Percentiles rank a stretch among this genome's conserved stretches.
These are phyloP conservation scores for Penicillium griseofulvum DNA, from an alignment of 2,329 filamentous ascomycete species.

Conservation along the genomic window DNA sequence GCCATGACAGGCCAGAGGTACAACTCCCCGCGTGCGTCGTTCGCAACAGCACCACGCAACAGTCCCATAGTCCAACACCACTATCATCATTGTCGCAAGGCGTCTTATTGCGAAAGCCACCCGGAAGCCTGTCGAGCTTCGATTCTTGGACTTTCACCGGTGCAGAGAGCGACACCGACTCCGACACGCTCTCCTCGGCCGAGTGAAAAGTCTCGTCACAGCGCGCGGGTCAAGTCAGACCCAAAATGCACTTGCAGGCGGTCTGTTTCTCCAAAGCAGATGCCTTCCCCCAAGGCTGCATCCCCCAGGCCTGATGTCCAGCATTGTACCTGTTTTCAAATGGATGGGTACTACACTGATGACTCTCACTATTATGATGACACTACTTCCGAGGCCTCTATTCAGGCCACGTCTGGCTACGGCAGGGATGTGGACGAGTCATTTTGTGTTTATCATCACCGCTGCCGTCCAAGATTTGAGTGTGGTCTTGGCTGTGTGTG, in stretches of 20 bases:
- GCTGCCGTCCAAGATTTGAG: slow-evolving; percentile 5
- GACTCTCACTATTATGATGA: background rate
- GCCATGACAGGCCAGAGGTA: background rate
- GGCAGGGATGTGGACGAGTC: background rate
- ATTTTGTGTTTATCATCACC: slow-evolving; percentile 1
- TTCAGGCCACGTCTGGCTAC: background rate
- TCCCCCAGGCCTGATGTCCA: background rate
- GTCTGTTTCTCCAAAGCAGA: background rate
- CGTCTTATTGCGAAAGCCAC: background rate
- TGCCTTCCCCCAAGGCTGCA: background rate
- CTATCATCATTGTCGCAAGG: slow-evolving; percentile 1
- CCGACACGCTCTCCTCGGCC: background rate
- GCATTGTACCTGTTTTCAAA: background rate
- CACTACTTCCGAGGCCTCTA: background rate
- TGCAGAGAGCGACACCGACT: background rate
- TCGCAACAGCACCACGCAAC: background rate
- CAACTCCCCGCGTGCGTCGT: background rate
- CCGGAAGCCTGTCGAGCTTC: background rate
- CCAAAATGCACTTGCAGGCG: background rate
- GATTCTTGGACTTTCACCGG: background rate
- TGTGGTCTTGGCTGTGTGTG: slow-evolving; percentile 2
- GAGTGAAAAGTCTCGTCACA: background rate
- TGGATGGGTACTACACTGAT: background rate
- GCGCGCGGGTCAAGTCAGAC: background rate
- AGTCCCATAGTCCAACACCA: background rate